Conservation (phyloP, 805 yeast genomes). For the Saturnispora mendoncae region DNA sequence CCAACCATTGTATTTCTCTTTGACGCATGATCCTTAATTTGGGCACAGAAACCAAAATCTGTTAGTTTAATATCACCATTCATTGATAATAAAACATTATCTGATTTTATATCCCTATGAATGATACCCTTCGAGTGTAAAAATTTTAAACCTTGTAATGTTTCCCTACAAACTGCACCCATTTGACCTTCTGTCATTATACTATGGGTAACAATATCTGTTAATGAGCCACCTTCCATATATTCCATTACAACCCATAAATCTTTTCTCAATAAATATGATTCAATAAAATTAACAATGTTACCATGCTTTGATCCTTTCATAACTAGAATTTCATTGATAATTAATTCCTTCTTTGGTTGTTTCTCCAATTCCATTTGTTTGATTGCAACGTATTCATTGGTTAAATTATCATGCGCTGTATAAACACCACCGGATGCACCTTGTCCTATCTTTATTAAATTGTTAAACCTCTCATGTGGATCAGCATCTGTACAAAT, state of each 20-base stretch:
- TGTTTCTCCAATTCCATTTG: conserved; percentile 94
- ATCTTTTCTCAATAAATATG: conserved; percentile 67
- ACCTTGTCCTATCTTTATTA: conserved; percentile 92
- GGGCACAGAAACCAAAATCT: conserved; percentile 72
- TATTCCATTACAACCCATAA: conserved; percentile 98
- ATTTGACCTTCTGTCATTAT: conserved; percentile 89
- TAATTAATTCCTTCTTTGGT: conserved; percentile 90
- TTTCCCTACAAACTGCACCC: conserved; percentile 90
- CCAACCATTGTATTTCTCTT: conserved; percentile 84
- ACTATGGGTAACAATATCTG: conserved; percentile 88
- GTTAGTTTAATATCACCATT: conserved; percentile 89
- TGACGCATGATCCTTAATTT: conserved; percentile 60
- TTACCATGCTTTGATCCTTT: conserved; percentile 82
- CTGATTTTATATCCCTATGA: conserved; percentile 94
- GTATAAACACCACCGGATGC: conserved; percentile 97
- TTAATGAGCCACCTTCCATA: conserved; percentile 97
- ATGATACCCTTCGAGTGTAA: conserved; percentile 88
- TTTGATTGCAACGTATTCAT: conserved; percentile 77
- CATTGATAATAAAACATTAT: conserved; percentile 75
- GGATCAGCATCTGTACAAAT: conserved; percentile 89
- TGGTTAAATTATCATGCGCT: conserved; percentile 55
- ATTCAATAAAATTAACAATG: conserved; percentile 88
- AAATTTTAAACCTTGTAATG: conserved; percentile 76
- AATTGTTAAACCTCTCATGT: conserved; percentile 50
- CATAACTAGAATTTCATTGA: conserved; percentile 94